phyloP scores from a whole-genome alignment of 1,284 basidiomycete genomes.

The Omphalotus olearius region DNA sequence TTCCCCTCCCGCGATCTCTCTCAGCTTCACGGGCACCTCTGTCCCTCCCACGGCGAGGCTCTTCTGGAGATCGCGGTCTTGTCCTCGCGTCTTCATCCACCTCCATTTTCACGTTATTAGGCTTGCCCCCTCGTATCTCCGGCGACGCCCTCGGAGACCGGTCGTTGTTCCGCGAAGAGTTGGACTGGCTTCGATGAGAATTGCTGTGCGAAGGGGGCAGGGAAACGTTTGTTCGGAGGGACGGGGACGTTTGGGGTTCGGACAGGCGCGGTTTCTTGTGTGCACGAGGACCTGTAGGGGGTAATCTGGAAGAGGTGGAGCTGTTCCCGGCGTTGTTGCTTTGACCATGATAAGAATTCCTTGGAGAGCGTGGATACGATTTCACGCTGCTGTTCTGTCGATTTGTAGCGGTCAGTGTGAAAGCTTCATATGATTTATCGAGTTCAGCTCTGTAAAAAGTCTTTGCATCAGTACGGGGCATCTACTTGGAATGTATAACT shows the following conservation, averaged over 20 bases:
- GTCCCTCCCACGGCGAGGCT: constrained; percentile 19
- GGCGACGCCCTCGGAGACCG: constrained; percentile 36
- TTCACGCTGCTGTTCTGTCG: constrained; percentile 17
- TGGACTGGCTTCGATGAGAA: too few relatives aligned
- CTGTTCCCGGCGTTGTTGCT: constrained; percentile 19
- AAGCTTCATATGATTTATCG: constrained; percentile 64
- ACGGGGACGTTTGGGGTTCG: constrained; percentile 25
- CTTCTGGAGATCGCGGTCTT: constrained; percentile 30
- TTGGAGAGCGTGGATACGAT: constrained; percentile 17
- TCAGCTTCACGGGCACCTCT: constrained; percentile 23
- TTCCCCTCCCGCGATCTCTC: constrained; percentile 30
- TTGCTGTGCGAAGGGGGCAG: constrained; percentile 4
- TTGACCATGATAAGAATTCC: constrained; percentile 19
- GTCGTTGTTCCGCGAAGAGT: constrained; percentile 16
- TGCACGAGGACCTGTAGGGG: constrained; percentile 72
- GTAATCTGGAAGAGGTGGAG: constrained; percentile 38
- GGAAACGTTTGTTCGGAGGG: constrained; percentile 17
- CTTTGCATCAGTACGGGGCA: neutral
- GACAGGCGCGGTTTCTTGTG: constrained; percentile 25
- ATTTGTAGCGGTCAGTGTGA: constrained; percentile 41
- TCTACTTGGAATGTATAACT: constrained; percentile 25
- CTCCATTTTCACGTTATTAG: constrained; percentile 46
- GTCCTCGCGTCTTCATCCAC: constrained; percentile 47
- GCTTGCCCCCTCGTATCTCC: constrained; percentile 24
- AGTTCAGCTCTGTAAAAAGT: constrained; percentile 48